Base-by-base conservation (phyloP, 345 rosid genomes). In the Aethionema arabicum region DNA sequence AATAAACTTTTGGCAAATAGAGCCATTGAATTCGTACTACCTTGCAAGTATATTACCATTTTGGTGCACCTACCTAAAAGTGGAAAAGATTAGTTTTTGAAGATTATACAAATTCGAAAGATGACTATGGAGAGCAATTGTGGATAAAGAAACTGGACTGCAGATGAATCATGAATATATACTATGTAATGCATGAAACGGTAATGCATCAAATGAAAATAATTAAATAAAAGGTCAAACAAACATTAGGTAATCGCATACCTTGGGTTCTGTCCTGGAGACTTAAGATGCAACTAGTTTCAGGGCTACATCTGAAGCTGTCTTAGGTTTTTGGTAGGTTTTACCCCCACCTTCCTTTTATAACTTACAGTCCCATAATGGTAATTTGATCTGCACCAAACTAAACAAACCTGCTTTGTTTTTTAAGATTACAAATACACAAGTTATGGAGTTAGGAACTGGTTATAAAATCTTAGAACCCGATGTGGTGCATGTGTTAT, bases 321-420 rank as follows among this genome's bases (percentile, higher is more conserved):
- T 30, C 74, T 84, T 90, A 51, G 82, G 79, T 75, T 87, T 85
- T n/a, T n/a, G 72, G 56, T 67, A 32, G 92, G 80, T 69, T 84
- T 87, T 41, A 74, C 96, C 67, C 97, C 97, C 32, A 95, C 80
- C 73, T 86, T 85, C 59, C 69, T 73, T 74, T 96, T 82, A 72
- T 96, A 95, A 67, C 74, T 64, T 4, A 14, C 68, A 9, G 86
- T 85, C 64, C 99, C 97, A 62, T 97, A 95, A 67, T 86, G 86
- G 70, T 97, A 95, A 48, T 78, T 78, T 95, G 93, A 79, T 90
- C 97, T 75, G 89, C 95, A 77, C 99, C 99, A 85, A 83, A 95
- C 79, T 88, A 96, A 57, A 86, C 97, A 86, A 90, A 95, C 82
- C 97, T 95, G 93, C 88, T 67, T 79, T 69, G 70, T 67, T 61